These are phyloP conservation scores for Cystobasidiopsis lactophilus DNA, from an alignment of 768 basidiomycete genomes.

Conservation along the genomic window DNA sequence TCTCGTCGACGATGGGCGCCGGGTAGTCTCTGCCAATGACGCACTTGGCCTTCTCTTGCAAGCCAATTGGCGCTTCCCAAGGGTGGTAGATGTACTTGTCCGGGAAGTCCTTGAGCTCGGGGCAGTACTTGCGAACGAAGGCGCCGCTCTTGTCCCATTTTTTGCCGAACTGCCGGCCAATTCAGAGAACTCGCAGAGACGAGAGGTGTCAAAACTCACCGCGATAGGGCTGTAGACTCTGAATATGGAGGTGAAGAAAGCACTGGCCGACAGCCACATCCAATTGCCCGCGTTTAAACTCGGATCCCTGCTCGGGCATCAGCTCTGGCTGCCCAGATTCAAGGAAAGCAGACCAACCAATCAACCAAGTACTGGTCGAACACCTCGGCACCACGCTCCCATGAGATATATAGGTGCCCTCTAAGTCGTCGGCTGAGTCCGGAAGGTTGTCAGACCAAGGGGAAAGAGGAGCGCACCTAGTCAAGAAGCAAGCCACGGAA, in stretches of 20 bases:
- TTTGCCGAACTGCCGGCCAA: slow-evolving; percentile 5
- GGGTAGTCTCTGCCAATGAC: slow-evolving; percentile 27
- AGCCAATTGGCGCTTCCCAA: slow-evolving; percentile 21
- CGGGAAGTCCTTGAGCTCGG: slow-evolving; percentile 26
- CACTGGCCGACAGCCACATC: slow-evolving; percentile 27
- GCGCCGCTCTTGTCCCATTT: slow-evolving; percentile 24
- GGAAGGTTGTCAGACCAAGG: background rate
- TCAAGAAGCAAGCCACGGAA: slow-evolving; percentile 26
- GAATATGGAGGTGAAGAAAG: slow-evolving; percentile 22
- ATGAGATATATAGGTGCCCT: slow-evolving; percentile 27
- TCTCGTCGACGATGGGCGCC: slow-evolving; percentile 24
- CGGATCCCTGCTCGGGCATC: slow-evolving; percentile 2
- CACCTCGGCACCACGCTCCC: slow-evolving; percentile 28
- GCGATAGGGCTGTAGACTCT: slow-evolving; percentile 11
- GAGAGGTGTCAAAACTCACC: too few species aligned
- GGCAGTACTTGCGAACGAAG: slow-evolving; percentile 25
- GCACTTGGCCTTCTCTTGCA: slow-evolving; percentile 24
- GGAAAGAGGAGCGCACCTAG: slow-evolving; percentile 4
- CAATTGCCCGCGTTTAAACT: slow-evolving; percentile 11
- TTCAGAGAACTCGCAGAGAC: background rate
- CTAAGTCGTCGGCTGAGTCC: slow-evolving; percentile 3
- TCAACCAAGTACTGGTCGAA: slow-evolving; percentile 27
- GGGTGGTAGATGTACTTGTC: slow-evolving; percentile 29
- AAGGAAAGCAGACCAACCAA: slow-evolving; percentile 17
- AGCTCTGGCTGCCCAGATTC: background rate